Base-by-base conservation (phyloP, 176 grass and related monocot genomes). In the Oryza brachyantha region DNA sequence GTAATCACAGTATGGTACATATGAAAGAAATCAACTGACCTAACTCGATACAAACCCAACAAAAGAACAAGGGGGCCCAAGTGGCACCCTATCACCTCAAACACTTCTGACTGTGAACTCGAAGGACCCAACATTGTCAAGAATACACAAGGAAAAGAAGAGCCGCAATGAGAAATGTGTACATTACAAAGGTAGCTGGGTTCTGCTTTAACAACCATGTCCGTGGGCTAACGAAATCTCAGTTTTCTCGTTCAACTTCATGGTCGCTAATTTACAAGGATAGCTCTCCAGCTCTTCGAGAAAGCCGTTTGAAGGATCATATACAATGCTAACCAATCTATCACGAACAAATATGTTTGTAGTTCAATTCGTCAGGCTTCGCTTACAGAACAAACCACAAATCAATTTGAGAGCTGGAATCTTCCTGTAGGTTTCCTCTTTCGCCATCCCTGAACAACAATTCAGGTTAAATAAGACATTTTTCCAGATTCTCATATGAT, bases 341-440 rank as follows among this genome's bases (percentile, higher is more conserved):
- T 72, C 76, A 66, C 40, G 62, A 54, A 70, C 27, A 85, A 70
- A 88, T 71, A 78, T 74, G 48, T 52, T 52, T n/a, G 55, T 13
- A 80, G 45, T 59, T 48, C 34, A 70, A 55, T 35, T 27, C 0
- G 19, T 89, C 77, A 85, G 83, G 72, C 27, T 87, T 83, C 37
- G 39, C 72, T 75, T 75, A 55, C 42, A 48, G 10, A 77, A 35
- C 73, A 83, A 59, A 72, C 77, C 36, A 41, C 37, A 81, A 77
- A 84, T 86, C 72, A 97, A 80, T 79, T 88, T 75, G 95, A 90
- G 38, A 97, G 79, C 78, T 94, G 92, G 79, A 97, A 90, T 61
- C 89, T 80, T 64, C 92, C 95, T 41, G 87, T 92, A 5, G 72
- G 95, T 87, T 84, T 92, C 81, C 86, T 94, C 92, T 94, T 97